phyloP scores from a whole-genome alignment of 2,329 filamentous ascomycete genomes.

The Clonostachys solani region DNA sequence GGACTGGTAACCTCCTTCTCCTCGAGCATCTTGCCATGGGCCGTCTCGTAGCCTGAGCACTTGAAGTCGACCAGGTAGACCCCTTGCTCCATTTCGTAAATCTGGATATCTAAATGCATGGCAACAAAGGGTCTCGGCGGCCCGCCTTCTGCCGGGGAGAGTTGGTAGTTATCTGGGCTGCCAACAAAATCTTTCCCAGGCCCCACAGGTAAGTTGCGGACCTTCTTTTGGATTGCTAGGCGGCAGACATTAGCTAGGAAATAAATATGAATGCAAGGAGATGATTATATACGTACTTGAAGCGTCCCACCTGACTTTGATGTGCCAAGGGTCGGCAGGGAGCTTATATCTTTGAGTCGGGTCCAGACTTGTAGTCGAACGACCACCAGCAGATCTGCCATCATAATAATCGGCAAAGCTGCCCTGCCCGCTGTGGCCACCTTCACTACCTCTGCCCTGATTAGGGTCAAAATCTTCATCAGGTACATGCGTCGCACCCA shows the following conservation, averaged over 20 bases:
- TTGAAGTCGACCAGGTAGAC: constrained; percentile 99
- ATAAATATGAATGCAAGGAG: too few relatives aligned
- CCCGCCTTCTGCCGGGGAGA: constrained; percentile 21
- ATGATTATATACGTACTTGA: constrained; percentile 56
- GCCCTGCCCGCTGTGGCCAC: constrained; percentile 23
- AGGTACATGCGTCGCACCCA: constrained; percentile 83
- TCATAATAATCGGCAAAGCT: constrained; percentile 35
- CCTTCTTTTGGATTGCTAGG: not conserved
- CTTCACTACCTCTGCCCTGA: constrained; percentile 33
- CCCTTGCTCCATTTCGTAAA: constrained; percentile 88
- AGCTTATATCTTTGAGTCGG: constrained; percentile 67
- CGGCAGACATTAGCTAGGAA: too few relatives aligned
- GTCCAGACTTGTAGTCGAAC: constrained; percentile 38
- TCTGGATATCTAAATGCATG: constrained; percentile 92
- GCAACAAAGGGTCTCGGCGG: constrained; percentile 61
- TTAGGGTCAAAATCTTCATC: constrained; percentile 54
- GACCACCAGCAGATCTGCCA: constrained; percentile 22
- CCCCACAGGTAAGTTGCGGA: not conserved
- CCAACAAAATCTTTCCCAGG: not conserved
- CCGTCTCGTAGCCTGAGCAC: constrained; percentile 89
- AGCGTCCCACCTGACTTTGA: constrained; percentile 84
- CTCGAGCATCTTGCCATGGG: constrained; percentile 69
- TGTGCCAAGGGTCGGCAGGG: constrained; percentile 94
- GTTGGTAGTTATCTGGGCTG: constrained; percentile 30
- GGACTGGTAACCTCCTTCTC: constrained; percentile 95